Percentiles rank a stretch among this genome's conserved stretches.
These are phyloP conservation scores for Chlamydomonas schloesseri DNA, from an alignment of 139 green algal genomes.

Conservation along the genomic window DNA sequence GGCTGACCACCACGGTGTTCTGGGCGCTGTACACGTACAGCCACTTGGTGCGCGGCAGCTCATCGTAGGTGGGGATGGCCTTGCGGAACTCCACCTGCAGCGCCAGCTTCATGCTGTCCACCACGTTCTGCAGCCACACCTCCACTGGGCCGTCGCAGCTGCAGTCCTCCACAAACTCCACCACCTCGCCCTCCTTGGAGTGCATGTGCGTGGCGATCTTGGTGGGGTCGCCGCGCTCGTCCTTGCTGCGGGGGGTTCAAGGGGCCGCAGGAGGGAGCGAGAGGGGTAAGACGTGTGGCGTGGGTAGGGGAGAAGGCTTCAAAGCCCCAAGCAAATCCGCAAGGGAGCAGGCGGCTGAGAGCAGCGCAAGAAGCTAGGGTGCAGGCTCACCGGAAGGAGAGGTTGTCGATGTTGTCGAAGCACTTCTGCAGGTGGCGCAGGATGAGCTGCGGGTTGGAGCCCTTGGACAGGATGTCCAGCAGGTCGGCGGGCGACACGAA, in stretches of 20 bases:
- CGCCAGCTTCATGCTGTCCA: conserved; percentile 83
- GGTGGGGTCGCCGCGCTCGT: conserved; percentile 67
- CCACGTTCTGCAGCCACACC: conserved; percentile 84
- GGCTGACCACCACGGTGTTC: conserved; percentile 87
- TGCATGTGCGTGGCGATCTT: conserved; percentile 89
- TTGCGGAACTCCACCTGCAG: conserved; percentile 80
- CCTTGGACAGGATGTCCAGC: conserved; percentile 94
- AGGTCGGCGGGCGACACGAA: conserved; percentile 93
- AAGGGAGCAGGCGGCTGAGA: no score
- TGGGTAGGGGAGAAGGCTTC: no score
- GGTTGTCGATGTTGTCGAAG: conserved; percentile 94
- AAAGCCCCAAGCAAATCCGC: no score
- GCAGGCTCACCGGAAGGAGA: conserved; percentile 76
- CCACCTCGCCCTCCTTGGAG: conserved; percentile 87
- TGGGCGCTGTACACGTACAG: conserved; percentile 88
- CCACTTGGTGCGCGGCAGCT: conserved; percentile 87
- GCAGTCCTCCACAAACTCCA: conserved; percentile 82
- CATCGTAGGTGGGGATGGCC: conserved; percentile 89
- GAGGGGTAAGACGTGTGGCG: no score
- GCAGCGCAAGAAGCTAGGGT: no score
- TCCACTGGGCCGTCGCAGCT: conserved; percentile 86
- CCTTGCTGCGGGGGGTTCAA: conserved; percentile 50
- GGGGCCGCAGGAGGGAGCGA: no score
- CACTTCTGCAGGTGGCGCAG: conserved; percentile 90
- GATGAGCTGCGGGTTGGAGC: conserved; percentile 87